A percentile compares a stretch with the other conserved stretches of the same genome.
Evolutionary conservation across 257 asterid species (phyloP).

Genomic region (Rehmannia glutinosa): DNA sequence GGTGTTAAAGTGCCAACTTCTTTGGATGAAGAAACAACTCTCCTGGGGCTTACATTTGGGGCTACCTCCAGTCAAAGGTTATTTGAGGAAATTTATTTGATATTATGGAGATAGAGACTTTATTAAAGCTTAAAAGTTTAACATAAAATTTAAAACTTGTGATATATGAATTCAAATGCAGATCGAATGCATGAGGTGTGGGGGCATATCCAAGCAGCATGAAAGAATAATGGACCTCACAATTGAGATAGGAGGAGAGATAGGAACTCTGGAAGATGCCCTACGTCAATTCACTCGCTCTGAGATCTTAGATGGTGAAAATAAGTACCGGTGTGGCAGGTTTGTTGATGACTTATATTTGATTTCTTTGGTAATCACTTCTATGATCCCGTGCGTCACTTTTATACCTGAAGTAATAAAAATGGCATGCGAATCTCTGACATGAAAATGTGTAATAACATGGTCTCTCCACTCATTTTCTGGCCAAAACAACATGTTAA

Average conservation of each 20-base stretch:
- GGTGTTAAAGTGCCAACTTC: slow-evolving; percentile 37
- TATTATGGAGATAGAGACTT: slow-evolving; percentile 12
- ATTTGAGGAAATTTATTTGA: slow-evolving; percentile 8
- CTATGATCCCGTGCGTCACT: background rate
- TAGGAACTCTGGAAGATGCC: slow-evolving; percentile 72
- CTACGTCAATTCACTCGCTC: slow-evolving; percentile 61
- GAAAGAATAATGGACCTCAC: slow-evolving; percentile 91
- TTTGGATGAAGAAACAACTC: slow-evolving; percentile 64
- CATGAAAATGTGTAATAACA: background rate
- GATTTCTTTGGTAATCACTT: background rate
- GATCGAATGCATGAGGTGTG: slow-evolving; percentile 83
- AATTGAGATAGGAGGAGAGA: slow-evolving; percentile 82
- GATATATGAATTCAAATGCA: slow-evolving; percentile 30
- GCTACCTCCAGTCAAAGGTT: slow-evolving; percentile 86
- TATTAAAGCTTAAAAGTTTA: background rate
- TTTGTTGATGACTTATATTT: slow-evolving; percentile 19
- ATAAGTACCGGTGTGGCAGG: slow-evolving; percentile 82
- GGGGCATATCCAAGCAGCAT: slow-evolving; percentile 58
- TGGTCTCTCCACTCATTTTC: too few species aligned
- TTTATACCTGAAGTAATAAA: background rate
- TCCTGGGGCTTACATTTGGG: slow-evolving; percentile 85
- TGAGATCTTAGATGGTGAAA: slow-evolving; percentile 82
- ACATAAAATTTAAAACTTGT: background rate
- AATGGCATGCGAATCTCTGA: background rate
- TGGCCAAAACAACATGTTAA: background rate